Conservation (phyloP, 768 basidiomycete genomes). For the Tricholoma hemisulphureum region DNA sequence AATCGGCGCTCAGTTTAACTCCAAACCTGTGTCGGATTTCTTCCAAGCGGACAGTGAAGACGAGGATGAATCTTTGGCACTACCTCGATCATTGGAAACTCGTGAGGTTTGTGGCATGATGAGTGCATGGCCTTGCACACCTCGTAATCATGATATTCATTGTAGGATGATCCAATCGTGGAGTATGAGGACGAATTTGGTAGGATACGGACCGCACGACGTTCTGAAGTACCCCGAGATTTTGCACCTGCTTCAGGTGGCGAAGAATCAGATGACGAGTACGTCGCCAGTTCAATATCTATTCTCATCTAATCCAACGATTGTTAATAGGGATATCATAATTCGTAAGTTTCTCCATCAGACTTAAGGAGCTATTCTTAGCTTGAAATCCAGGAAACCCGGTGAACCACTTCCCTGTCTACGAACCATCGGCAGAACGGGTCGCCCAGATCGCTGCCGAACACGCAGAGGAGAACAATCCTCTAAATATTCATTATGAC, state of each 20-base stretch:
- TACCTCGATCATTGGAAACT: constrained; percentile 45
- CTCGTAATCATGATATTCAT: constrained; percentile 3
- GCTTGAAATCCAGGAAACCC: constrained; percentile 60
- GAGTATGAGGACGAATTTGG: constrained; percentile 91
- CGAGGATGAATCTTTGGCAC: constrained; percentile 71
- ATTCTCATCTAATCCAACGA: constrained; percentile 5
- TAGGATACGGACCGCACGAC: constrained; percentile 62
- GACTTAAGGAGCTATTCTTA: background rate
- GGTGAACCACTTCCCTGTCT: constrained; percentile 82
- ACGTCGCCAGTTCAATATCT: constrained; percentile 22
- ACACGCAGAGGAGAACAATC: constrained; percentile 68
- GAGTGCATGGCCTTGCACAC: background rate
- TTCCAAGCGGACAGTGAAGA: constrained; percentile 75
- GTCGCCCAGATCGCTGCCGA: constrained; percentile 72
- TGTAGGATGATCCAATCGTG: constrained; percentile 73
- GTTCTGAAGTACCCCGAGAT: constrained; percentile 76
- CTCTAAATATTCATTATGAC: constrained; percentile 78
- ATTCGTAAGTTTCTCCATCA: constrained; percentile 43
- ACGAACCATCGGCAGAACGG: constrained; percentile 79
- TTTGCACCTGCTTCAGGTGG: constrained; percentile 49
- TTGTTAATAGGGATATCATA: constrained; percentile 48
- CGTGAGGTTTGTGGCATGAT: constrained; percentile 36
- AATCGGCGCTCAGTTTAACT: constrained; percentile 55
- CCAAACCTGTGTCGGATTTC: constrained; percentile 44
- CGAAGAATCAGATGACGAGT: constrained; percentile 52